These are phyloP conservation scores for Anacardium occidentale DNA, from an alignment of 345 rosid genomes.

Conservation along the genomic window DNA sequence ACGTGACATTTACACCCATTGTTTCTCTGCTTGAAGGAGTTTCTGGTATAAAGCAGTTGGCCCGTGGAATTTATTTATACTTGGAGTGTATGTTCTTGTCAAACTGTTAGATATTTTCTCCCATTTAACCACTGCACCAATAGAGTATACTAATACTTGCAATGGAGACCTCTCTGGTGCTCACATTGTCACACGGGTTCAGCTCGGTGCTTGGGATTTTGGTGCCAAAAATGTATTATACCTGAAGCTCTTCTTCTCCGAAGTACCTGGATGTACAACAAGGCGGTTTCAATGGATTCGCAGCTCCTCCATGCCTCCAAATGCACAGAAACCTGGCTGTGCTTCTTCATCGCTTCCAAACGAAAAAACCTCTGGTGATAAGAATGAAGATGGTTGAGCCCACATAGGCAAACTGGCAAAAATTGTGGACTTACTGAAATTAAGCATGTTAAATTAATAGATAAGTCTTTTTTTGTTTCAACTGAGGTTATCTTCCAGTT, in stretches of 20 bases:
- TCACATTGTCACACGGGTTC: constrained; percentile 92
- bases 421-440: no score
- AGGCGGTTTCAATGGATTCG: constrained; percentile 98
- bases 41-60: constrained; percentile 77
- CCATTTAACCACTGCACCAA: constrained; percentile 92
- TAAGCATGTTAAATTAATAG: no score
- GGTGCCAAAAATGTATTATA: constrained; percentile 88
- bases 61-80: constrained; percentile 85
- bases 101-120: constrained; percentile 48
- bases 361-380: no score
- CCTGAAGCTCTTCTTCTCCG: constrained; percentile 89
- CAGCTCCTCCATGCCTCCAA: constrained; percentile 48
- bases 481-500: no score
- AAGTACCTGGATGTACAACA: constrained; percentile 91
- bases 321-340: constrained; percentile 27
- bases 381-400: no score
- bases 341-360: no score
- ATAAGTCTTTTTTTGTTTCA: no score
- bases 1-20: constrained; percentile 87
- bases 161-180: constrained; percentile 94
- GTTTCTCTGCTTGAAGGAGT: constrained; percentile 88
- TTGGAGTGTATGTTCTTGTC: constrained; percentile 74
- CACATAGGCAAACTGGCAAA: no score
- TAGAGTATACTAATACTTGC: constrained; percentile 74
- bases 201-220: constrained; percentile 92